Evolutionary conservation across 2,329 filamentous ascomycete genomes (phyloP).

Genomic region (Sclerotiophoma versabilis): DNA sequence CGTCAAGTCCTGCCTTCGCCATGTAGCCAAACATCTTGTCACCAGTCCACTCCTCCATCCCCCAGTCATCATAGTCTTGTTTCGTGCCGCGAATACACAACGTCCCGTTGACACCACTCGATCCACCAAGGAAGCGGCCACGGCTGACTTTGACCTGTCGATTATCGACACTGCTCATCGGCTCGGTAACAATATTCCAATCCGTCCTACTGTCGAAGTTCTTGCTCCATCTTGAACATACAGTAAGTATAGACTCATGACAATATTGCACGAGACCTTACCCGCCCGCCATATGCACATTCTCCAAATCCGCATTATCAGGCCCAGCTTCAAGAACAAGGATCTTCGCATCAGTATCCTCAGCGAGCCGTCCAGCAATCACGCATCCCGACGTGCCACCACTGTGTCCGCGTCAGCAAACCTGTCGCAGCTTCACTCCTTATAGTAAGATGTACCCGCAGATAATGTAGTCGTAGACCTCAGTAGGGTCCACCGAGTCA

Average conservation of each 20-base stretch:
- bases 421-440: too few relatives aligned
- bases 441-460: slow-evolving; percentile 28
- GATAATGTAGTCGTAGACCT: slow-evolving; percentile 37
- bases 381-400: slow-evolving; percentile 60
- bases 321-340: slow-evolving; percentile 59
- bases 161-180: slow-evolving; percentile 49
- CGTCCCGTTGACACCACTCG: slow-evolving; percentile 59
- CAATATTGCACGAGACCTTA: slow-evolving; percentile 20
- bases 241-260: slow-evolving; percentile 13
- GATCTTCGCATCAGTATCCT: slow-evolving; percentile 52
- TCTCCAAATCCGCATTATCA: slow-evolving; percentile 55
- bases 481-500: slow-evolving; percentile 25
- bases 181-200: slow-evolving; percentile 59
- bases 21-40: slow-evolving; percentile 65
- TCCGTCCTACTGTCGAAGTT: slow-evolving; percentile 59
- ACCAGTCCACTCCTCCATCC: slow-evolving; percentile 62
- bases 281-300: slow-evolving; percentile 61
- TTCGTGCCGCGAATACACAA: slow-evolving; percentile 58
- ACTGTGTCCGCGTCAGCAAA: slow-evolving; percentile 21
- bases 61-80: slow-evolving; percentile 64
- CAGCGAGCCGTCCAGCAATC: slow-evolving; percentile 57
- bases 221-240: slow-evolving; percentile 47
- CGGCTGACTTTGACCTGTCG: slow-evolving; percentile 58
- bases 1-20: slow-evolving; percentile 51
- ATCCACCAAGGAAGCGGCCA: slow-evolving; percentile 60